Base-by-base conservation (phyloP, 129 eudicot genomes). In the Artemisia annua region DNA sequence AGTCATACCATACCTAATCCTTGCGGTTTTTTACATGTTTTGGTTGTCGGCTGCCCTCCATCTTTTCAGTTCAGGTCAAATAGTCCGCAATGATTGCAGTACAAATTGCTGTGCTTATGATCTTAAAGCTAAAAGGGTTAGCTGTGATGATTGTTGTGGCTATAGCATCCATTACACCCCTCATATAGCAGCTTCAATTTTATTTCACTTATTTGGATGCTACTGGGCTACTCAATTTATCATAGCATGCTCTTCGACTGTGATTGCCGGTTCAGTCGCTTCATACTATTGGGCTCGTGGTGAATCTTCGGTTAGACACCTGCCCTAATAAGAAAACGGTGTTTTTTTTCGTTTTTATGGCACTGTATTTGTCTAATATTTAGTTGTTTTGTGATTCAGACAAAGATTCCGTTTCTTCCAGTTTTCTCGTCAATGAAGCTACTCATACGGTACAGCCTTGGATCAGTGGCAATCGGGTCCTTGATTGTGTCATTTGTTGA, bases 201-300 rank as follows among this genome's bases (percentile, higher is more conserved):
- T 90, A 24, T 92, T 92, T 74, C 98, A 92, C 85, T 82, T 94
- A 56, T 83, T 94, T 18, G 98, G 98, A 44, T 86, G 96, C 76
- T 92, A 87, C 56, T 92, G 98, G 98, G 96, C 96, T 52, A 92
- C 98, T 50, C 95, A 84, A 48, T 92, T 92, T 76, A 39, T 89
- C 68, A 80, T 80, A 17, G 98, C 95, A 11, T 87, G 87, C 75
- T 90, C 98, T 51, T 87, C 98, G 20, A 94, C 98, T 1, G 93
- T 94, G 19, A 81, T 94, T 65, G 98, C 98, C 2, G 98, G 98
- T 17, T 87, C 98, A 48, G 98, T 94, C 32, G 98, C 98, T 83
- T 92, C 98, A 1, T 92, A 92, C 68, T 92, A 92, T 79, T 92
- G 98, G 98, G 87, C 96, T 68, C 96, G 87, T 57, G 98, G 97